These are phyloP conservation scores for Rubroboletus pulcherrimus DNA, from an alignment of 768 basidiomycete genomes.

Conservation along the genomic window DNA sequence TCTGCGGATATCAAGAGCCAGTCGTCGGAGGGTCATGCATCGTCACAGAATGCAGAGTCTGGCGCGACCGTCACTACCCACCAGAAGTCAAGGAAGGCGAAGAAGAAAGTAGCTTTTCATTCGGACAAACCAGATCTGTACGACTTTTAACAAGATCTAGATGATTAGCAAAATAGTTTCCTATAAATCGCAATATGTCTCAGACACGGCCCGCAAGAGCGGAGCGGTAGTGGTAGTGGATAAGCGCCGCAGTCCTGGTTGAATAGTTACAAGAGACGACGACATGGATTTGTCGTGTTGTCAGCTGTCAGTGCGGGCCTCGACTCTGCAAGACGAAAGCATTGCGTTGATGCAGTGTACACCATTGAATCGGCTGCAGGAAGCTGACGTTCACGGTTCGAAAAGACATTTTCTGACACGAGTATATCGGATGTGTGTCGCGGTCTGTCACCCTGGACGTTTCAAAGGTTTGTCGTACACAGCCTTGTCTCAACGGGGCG, in stretches of 20 bases:
- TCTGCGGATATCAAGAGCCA: background rate
- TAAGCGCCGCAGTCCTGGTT: background rate
- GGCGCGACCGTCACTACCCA: conserved; percentile 2
- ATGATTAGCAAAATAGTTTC: background rate
- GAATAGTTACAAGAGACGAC: background rate
- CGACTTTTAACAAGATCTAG: conserved; percentile 61
- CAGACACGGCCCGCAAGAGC: background rate
- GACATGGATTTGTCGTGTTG: background rate
- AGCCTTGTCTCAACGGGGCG: conserved; percentile 8
- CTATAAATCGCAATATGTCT: too few relatives aligned
- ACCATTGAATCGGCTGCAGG: background rate
- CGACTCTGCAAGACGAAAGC: background rate
- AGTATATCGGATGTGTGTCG: conserved; percentile 8
- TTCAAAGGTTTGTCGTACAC: conserved; percentile 17
- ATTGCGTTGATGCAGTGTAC: background rate
- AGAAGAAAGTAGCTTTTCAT: conserved; percentile 68
- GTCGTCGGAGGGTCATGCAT: conserved; percentile 4
- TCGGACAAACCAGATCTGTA: conserved; percentile 69
- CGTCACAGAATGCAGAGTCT: conserved; percentile 4
- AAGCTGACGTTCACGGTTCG: background rate
- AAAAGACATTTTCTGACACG: conserved; percentile 5
- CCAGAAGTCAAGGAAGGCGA: conserved; percentile 41
- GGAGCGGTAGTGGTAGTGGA: background rate
- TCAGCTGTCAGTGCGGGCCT: background rate
- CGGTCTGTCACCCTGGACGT: conserved; percentile 7